A percentile compares a stretch with the other conserved stretches of the same genome.
These are phyloP conservation scores for Eucommia ulmoides DNA, from an alignment of 257 asterid genomes.

Conservation along the genomic window DNA sequence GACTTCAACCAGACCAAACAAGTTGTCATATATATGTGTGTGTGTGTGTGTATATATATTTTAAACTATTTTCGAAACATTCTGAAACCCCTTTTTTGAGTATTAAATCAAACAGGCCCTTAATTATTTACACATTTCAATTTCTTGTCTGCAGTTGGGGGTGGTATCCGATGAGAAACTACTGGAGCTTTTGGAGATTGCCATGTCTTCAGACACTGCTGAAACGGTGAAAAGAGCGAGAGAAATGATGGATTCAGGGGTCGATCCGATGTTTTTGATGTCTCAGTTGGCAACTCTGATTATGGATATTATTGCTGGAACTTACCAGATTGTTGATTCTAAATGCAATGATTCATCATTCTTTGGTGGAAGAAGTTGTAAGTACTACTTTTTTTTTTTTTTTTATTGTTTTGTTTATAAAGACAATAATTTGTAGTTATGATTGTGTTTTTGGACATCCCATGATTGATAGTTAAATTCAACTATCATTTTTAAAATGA, in stretches of 20 bases:
- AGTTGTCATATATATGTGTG: too few relatives aligned
- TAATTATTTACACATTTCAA: not conserved
- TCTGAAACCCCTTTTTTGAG: not conserved
- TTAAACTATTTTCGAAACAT: not conserved
- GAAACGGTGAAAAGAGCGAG: slow-evolving; percentile 84
- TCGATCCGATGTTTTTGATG: slow-evolving; percentile 79
- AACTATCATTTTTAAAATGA: too few relatives aligned
- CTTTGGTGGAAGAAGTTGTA: slow-evolving; percentile 47
- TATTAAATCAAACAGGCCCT: not conserved
- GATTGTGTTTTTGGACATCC: too few relatives aligned
- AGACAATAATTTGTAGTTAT: too few relatives aligned
- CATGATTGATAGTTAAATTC: too few relatives aligned
- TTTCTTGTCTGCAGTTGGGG: slow-evolving; percentile 52
- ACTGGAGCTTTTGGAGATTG: slow-evolving; percentile 82
- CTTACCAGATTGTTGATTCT: slow-evolving; percentile 38
- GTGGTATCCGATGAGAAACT: slow-evolving; percentile 93
- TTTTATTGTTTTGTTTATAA: too few relatives aligned
- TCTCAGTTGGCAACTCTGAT: slow-evolving; percentile 92
- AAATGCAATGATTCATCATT: slow-evolving; percentile 32
- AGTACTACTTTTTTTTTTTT: too few relatives aligned
- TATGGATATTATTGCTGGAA: slow-evolving; percentile 89
- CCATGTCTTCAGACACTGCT: slow-evolving; percentile 92
- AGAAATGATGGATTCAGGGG: slow-evolving; percentile 83
- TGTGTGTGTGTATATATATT: too few relatives aligned
- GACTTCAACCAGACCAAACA: not conserved